A percentile compares a stretch with the other conserved stretches of the same genome.
phyloP scores from a whole-genome alignment of 768 basidiomycete species.

The Obba rivulosa region DNA sequence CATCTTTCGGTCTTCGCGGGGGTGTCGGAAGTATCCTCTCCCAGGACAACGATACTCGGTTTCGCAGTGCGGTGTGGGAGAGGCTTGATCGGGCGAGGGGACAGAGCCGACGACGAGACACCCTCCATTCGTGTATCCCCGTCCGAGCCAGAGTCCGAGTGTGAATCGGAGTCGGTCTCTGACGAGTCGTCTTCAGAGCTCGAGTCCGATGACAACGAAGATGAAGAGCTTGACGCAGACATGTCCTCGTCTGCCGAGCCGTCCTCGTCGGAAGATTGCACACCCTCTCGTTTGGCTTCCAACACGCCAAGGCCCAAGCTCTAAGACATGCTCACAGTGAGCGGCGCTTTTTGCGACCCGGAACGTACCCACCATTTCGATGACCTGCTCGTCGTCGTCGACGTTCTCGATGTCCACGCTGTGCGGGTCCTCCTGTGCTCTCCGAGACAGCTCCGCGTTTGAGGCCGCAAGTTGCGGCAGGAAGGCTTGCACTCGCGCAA shows the following conservation, averaged over 20 bases:
- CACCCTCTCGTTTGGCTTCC: not conserved
- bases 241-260: not conserved
- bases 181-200: not conserved
- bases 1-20: too few relatives aligned
- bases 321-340: not conserved
- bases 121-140: too few relatives aligned
- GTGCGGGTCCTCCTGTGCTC: constrained; percentile 41
- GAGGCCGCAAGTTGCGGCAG: constrained; percentile 63
- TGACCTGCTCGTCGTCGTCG: constrained; percentile 43
- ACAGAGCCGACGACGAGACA: too few relatives aligned
- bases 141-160: not conserved
- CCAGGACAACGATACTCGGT: too few relatives aligned
- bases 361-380: constrained; percentile 42
- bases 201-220: not conserved
- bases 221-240: not conserved
- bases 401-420: constrained; percentile 72
- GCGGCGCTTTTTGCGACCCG: not conserved
- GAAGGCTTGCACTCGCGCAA: constrained; percentile 62
- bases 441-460: constrained; percentile 46
- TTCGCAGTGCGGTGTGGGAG: not conserved
- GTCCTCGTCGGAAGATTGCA: not conserved
- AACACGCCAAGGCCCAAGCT: constrained; percentile 4
- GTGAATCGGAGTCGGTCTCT: not conserved
- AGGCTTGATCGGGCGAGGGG: constrained; percentile 1
- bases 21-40: too few relatives aligned